Evolutionary conservation across 805 yeast species (phyloP).

Genomic region (Starmerella bombicola): DNA sequence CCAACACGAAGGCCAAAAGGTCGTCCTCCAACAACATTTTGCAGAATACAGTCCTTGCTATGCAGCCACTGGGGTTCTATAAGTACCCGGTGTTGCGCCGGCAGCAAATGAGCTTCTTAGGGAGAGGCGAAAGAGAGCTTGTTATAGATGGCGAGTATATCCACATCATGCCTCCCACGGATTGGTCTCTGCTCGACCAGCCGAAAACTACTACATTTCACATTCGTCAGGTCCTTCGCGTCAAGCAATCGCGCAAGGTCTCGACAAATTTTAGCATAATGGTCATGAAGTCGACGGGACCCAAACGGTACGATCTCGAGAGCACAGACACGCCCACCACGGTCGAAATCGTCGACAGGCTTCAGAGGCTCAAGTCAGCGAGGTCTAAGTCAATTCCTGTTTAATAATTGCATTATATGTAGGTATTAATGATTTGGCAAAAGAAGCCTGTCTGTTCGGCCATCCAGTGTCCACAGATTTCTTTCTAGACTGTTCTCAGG

Average conservation of each 20-base stretch:
- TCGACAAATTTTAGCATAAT: conserved; percentile 74
- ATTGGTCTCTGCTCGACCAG: conserved; percentile 54
- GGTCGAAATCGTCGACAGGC: conserved; percentile 60
- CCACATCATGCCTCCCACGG: conserved; percentile 77
- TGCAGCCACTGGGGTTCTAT: conserved; percentile 42
- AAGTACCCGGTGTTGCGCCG: conserved; percentile 83
- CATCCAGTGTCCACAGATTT: too few relatives aligned
- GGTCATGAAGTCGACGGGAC: conserved; percentile 51
- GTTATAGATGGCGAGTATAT: conserved; percentile 92
- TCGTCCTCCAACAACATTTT: conserved; percentile 5
- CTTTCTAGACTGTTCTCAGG: too few relatives aligned
- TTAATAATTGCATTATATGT: background rate
- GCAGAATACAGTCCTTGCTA: conserved; percentile 16
- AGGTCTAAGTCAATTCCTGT: conserved; percentile 1
- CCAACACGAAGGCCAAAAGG: background rate
- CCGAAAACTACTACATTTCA: conserved; percentile 81
- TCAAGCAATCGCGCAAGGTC: conserved; percentile 65
- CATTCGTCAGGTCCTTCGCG: conserved; percentile 57
- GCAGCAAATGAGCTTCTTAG: conserved; percentile 71
- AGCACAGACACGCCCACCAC: conserved; percentile 51
- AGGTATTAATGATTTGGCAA: background rate
- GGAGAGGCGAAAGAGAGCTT: conserved; percentile 66
- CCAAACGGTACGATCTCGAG: conserved; percentile 79
- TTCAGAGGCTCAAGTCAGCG: conserved; percentile 26
- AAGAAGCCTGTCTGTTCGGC: background rate